phyloP scores from a whole-genome alignment of 495 filamentous ascomycete species.

The Hyaloscypha bicolor region DNA sequence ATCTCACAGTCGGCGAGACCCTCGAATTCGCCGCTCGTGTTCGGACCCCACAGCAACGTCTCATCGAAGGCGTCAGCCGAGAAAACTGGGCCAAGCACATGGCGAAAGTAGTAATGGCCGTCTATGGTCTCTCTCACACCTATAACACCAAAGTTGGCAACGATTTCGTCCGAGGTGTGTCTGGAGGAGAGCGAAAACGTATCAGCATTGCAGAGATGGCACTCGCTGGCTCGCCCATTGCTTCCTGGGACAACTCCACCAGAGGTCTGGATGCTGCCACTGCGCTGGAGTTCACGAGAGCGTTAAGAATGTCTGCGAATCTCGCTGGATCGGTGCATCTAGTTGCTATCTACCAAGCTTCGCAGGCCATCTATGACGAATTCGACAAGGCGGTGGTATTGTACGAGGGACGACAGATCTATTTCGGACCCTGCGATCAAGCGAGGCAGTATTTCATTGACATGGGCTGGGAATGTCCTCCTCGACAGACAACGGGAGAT shows the following conservation, averaged over 20 bases:
- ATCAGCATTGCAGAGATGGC: slow-evolving; percentile 58
- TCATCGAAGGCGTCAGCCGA: slow-evolving; percentile 58
- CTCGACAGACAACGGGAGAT: slow-evolving; percentile 64
- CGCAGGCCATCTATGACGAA: slow-evolving; percentile 50
- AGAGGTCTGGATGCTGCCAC: slow-evolving; percentile 55
- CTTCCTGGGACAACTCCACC: slow-evolving; percentile 59
- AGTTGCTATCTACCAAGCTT: slow-evolving; percentile 57
- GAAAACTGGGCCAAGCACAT: slow-evolving; percentile 67
- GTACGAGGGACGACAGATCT: slow-evolving; percentile 69
- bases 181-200: slow-evolving; percentile 62
- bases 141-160: slow-evolving; percentile 83
- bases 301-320: slow-evolving; percentile 53
- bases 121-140: slow-evolving; percentile 68
- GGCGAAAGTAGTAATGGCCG: slow-evolving; percentile 68
- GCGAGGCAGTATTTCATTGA: slow-evolving; percentile 65
- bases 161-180: slow-evolving; percentile 74
- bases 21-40: slow-evolving; percentile 71
- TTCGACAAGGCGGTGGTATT: slow-evolving; percentile 67
- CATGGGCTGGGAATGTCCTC: slow-evolving; percentile 58
- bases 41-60: slow-evolving; percentile 65
- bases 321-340: slow-evolving; percentile 38
- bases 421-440: slow-evolving; percentile 59
- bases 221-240: slow-evolving; percentile 51
- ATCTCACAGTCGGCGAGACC: slow-evolving; percentile 69
- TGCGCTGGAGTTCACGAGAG: slow-evolving; percentile 50